These are phyloP conservation scores for Phalaenopsis hybrid DNA, from an alignment of 116 monocot genomes.

Conservation along the genomic window DNA sequence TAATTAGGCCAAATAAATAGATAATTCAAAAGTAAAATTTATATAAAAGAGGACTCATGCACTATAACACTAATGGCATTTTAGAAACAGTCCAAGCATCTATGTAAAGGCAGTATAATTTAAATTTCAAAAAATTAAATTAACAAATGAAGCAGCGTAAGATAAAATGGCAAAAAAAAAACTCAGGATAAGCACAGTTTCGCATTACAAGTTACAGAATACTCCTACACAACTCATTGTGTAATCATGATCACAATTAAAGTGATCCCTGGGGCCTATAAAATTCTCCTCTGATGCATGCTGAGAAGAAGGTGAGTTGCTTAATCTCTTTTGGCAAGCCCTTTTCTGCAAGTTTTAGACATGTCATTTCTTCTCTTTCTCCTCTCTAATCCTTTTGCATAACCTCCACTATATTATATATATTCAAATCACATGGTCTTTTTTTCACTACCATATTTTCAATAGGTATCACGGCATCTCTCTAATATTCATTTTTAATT, in stretches of 20 bases:
- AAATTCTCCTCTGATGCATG: not conserved
- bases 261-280: not conserved
- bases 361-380: not conserved
- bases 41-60: not conserved
- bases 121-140: not conserved
- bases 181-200: not conserved
- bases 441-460: not conserved
- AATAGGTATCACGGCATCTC: not conserved
- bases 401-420: not conserved
- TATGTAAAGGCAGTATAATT: not conserved
- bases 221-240: not conserved
- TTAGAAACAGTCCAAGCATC: not conserved
- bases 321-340: not conserved
- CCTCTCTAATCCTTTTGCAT: not conserved
- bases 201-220: not conserved
- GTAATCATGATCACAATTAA: not conserved
- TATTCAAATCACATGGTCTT: not conserved
- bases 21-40: not conserved
- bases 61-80: not conserved
- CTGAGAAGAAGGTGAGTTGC: not conserved
- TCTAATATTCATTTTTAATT: not conserved
- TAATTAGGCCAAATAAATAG: not conserved
- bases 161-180: not conserved
- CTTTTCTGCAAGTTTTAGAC: not conserved
- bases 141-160: not conserved